phyloP scores from a whole-genome alignment of 225 moss, liverwort and hornwort genomes.

The Anthoceros angustus region DNA sequence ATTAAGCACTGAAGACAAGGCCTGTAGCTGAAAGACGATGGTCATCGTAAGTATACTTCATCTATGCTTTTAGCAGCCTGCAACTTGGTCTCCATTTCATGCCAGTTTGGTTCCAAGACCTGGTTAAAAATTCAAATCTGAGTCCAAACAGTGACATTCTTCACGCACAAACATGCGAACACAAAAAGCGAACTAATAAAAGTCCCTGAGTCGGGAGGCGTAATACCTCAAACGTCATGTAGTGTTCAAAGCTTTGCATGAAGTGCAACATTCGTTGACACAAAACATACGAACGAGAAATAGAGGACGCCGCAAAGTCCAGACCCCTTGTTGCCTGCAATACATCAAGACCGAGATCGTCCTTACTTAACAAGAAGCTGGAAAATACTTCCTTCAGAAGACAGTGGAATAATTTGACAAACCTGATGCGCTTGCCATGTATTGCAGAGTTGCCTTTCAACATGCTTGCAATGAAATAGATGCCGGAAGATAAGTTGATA shows the following conservation, averaged over 20 bases:
- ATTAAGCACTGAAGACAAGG: not conserved
- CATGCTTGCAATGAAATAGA: conserved; percentile 92
- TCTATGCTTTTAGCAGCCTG: conserved; percentile 80
- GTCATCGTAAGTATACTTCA: conserved; percentile 31
- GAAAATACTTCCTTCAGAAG: not conserved
- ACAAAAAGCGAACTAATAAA: not conserved
- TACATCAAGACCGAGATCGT: not conserved
- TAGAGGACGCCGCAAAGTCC: conserved; percentile 66
- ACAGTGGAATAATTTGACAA: not conserved
- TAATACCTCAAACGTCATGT: conserved; percentile 89
- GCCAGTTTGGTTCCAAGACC: conserved; percentile 97
- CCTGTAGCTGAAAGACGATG: not conserved
- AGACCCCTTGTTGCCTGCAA: conserved; percentile 69
- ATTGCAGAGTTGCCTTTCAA: conserved; percentile 84
- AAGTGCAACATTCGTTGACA: conserved; percentile 98
- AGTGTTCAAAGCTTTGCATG: conserved; percentile 87
- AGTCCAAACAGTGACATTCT: not conserved
- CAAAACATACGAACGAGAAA: conserved; percentile 77
- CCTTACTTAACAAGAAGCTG: not conserved
- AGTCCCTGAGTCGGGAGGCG: not conserved
- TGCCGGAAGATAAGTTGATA: conserved; percentile 95
- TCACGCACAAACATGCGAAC: too few relatives aligned
- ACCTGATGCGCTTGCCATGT: conserved; percentile 99
- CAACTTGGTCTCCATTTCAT: conserved; percentile 67
- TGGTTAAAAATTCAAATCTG: conserved; percentile 7